phyloP scores from a whole-genome alignment of 2,329 filamentous ascomycete species.

The Aureobasidium sp. region DNA sequence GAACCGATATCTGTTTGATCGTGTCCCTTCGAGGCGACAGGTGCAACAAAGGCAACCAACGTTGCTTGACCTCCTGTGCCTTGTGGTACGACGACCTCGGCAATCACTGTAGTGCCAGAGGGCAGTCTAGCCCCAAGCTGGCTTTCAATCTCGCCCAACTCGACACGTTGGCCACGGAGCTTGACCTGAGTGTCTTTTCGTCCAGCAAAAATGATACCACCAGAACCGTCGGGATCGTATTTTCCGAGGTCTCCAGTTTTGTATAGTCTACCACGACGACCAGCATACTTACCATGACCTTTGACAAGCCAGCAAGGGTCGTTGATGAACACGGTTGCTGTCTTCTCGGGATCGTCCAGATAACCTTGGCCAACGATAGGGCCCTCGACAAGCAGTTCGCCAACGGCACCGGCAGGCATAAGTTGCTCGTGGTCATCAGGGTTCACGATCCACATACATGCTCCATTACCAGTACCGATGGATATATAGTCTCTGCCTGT shows the following conservation, averaged over 20 bases:
- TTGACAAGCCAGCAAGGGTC: slow-evolving; percentile 19
- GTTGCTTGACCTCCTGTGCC: slow-evolving; percentile 13
- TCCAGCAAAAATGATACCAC: slow-evolving; percentile 50
- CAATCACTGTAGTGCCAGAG: slow-evolving; percentile 33
- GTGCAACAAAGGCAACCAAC: slow-evolving; percentile 15
- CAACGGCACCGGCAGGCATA: slow-evolving; percentile 36
- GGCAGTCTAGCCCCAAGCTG: slow-evolving; percentile 29
- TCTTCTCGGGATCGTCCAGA: slow-evolving; percentile 25
- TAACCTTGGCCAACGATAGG: slow-evolving; percentile 39
- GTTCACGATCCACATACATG: slow-evolving; percentile 25
- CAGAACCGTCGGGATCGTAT: slow-evolving; percentile 43
- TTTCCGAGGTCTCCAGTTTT: slow-evolving; percentile 53
- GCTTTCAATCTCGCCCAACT: slow-evolving; percentile 46
- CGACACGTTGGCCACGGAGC: slow-evolving; percentile 56
- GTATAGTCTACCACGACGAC: slow-evolving; percentile 42
- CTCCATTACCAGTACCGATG: slow-evolving; percentile 16
- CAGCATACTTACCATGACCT: slow-evolving; percentile 16
- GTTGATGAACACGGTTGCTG: slow-evolving; percentile 25
- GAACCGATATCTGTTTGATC: not conserved
- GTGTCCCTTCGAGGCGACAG: not conserved
- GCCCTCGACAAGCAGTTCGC: slow-evolving; percentile 40
- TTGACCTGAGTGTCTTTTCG: slow-evolving; percentile 61
- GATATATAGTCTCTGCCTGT: slow-evolving; percentile 12
- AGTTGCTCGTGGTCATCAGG: slow-evolving; percentile 21
- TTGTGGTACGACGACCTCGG: slow-evolving; percentile 38